Percentiles rank a stretch among this genome's conserved stretches.
Conservation (phyloP, 169 alveolate species). For the Eimeria tenella region DNA sequence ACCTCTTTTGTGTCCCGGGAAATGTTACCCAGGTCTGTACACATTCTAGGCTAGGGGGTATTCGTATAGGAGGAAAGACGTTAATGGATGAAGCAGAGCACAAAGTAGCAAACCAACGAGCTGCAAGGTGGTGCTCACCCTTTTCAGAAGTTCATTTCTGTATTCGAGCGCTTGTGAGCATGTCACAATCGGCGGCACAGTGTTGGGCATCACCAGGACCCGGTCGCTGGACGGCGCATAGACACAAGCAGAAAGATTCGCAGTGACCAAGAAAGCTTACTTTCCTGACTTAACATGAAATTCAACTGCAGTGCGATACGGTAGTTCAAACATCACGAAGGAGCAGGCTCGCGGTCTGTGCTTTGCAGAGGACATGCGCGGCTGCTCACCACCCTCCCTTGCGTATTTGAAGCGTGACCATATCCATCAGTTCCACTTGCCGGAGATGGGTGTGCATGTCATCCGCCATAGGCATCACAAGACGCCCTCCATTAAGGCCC, state of each 20-base stretch:
- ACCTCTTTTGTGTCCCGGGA: too few relatives aligned
- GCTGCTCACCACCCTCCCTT: constrained; percentile 80
- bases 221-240: constrained; percentile 42
- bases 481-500: background rate
- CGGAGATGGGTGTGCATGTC: constrained; percentile 82
- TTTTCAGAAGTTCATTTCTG: constrained; percentile 42
- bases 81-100: background rate
- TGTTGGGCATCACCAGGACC: constrained; percentile 82
- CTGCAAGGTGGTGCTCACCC: constrained; percentile 57
- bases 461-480: constrained; percentile 75
- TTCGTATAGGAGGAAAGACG: background rate
- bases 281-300: background rate
- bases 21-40: too few relatives aligned
- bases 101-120: background rate
- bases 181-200: constrained; percentile 78
- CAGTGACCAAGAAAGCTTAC: background rate
- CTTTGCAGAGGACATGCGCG: background rate
- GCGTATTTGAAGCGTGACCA: constrained; percentile 67
- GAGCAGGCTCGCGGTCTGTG: too few relatives aligned
- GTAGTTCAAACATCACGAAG: too few relatives aligned
- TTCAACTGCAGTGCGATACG: background rate
- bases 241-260: background rate
- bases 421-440: constrained; percentile 77
- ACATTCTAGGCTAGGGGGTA: too few relatives aligned
- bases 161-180: constrained; percentile 77